Conservation (phyloP, 1,284 basidiomycete species). For the Apiotrichum gracile region DNA sequence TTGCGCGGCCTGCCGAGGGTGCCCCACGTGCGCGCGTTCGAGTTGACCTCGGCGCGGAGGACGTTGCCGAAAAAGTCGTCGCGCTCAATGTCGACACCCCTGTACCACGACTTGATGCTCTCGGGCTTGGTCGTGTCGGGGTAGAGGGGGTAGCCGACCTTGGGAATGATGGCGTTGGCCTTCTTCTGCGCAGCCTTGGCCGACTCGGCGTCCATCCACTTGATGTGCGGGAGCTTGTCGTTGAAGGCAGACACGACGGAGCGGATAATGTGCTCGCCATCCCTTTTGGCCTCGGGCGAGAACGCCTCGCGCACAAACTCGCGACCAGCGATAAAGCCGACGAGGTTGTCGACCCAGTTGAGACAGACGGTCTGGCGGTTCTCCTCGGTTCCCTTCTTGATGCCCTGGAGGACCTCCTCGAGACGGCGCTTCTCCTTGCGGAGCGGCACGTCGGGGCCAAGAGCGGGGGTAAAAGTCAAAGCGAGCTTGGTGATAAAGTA, state of each 20-base stretch:
- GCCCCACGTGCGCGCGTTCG: conserved; percentile 58
- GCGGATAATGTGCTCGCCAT: conserved; percentile 76
- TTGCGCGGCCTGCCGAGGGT: conserved; percentile 69
- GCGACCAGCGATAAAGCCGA: conserved; percentile 53
- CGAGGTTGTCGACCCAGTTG: conserved; percentile 44
- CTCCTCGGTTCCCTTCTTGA: conserved; percentile 78
- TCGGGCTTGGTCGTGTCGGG: conserved; percentile 72
- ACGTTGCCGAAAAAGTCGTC: conserved; percentile 78
- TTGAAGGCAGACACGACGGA: conserved; percentile 82
- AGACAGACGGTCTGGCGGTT: conserved; percentile 66
- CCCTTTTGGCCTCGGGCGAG: conserved; percentile 68
- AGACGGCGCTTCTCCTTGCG: conserved; percentile 68
- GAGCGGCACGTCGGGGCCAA: conserved; percentile 67
- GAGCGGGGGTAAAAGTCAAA: conserved; percentile 59
- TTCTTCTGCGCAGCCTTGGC: conserved; percentile 78
- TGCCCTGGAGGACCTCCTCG: conserved; percentile 66
- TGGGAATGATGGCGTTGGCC: conserved; percentile 48
- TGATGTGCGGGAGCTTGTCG: conserved; percentile 63
- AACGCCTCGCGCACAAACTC: conserved; percentile 84
- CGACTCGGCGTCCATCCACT: conserved; percentile 89
- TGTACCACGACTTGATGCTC: conserved; percentile 71
- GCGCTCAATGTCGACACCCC: conserved; percentile 58
- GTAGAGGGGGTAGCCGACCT: conserved; percentile 64
- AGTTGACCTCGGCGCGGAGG: conserved; percentile 32
- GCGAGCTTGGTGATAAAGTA: conserved; percentile 74